Evolutionary conservation across 352 stramenopile genomes (phyloP), one percentile per base, ranked within the genome.

Genomic region (Lagenidium giganteum): DNA sequence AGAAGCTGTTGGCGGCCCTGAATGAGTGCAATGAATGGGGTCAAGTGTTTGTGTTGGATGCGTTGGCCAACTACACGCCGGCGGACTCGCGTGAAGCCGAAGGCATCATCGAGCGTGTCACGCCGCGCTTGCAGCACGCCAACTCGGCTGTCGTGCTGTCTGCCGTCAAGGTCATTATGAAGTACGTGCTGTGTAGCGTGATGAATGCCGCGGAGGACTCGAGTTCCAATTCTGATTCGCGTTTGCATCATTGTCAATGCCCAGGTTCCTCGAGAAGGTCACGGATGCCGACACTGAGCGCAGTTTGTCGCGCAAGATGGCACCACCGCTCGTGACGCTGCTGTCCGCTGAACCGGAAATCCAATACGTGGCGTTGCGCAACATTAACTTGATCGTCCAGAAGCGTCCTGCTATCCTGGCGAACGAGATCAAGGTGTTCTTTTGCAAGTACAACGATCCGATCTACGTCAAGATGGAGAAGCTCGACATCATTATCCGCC

Each of bases 371-470:
- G 96, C 96, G 28, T 62, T 99, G 47, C 76, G 96, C 30, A 99
- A 99, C 74, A 99, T 99, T 61, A 99, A 99, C 64, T 62, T 99
- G 14, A 98, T 99, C 64, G 97, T 99, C 22, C 96, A 99, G 61
- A 98, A 98, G 67, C 78, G 93, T 8, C 94, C 95, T 9, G 75
- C 70, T 17, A 98, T 99, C 50, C 66, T 99, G 12, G 85, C 97
- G 45, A 97, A 97, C 53, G 85, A 95, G 67, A 96, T 95, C 47
- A 96, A 96, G 64, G 84, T 94, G 8, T 90, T 99, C 70, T 99
- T 99, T 57, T 99, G 96, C 87, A 99, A 99, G 75, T 99, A 99
- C 83, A 99, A 99, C 74, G 97, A 99, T 72, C 97, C 97, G 39
- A 91, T 93, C 51, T 93, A 93, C 61, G 80, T 93, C 48, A 93